phyloP scores from a whole-genome alignment of 2,329 filamentous ascomycete genomes.

The Aspergillus clavatus region DNA sequence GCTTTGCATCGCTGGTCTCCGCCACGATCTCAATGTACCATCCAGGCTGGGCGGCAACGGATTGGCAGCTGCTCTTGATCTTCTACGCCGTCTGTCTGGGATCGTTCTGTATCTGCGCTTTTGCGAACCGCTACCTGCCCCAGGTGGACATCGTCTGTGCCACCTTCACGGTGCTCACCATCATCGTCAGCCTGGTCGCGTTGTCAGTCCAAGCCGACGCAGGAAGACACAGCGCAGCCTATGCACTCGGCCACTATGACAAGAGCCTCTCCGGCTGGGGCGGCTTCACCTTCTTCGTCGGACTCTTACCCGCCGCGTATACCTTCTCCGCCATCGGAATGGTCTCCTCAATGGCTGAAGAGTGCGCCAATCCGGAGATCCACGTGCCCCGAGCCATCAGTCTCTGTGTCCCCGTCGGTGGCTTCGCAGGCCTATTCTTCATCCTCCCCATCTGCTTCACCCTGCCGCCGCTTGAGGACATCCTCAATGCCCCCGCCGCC shows the following conservation, averaged over 20 bases:
- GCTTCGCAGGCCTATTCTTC: constrained; percentile 53
- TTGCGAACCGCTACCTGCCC: constrained; percentile 64
- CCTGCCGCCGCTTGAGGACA: constrained; percentile 43
- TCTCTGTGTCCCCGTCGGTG: constrained; percentile 50
- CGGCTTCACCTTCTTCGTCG: constrained; percentile 59
- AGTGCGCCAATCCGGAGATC: constrained; percentile 50
- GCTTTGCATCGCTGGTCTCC: constrained; percentile 52
- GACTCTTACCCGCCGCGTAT: constrained; percentile 55
- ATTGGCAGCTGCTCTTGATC: constrained; percentile 66
- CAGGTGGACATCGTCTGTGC: constrained; percentile 57
- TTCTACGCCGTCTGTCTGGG: constrained; percentile 65
- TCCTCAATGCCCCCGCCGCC: constrained; percentile 42
- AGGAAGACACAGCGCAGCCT: constrained; percentile 49
- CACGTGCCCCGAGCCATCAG: constrained; percentile 52
- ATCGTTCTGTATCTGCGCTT: constrained; percentile 60
- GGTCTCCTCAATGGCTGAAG: constrained; percentile 60
- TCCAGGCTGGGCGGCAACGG: constrained; percentile 48
- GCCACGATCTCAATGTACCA: constrained; percentile 52
- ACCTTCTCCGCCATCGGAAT: constrained; percentile 58
- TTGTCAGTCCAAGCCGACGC: constrained; percentile 52
- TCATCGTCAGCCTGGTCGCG: constrained; percentile 54
- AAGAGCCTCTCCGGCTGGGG: constrained; percentile 54
- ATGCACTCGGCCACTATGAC: constrained; percentile 56
- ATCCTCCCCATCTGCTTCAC: constrained; percentile 52
- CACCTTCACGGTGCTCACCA: constrained; percentile 52